phyloP scores from a whole-genome alignment of 23 red algal species.

The Gracilaria vermiculophylla region DNA sequence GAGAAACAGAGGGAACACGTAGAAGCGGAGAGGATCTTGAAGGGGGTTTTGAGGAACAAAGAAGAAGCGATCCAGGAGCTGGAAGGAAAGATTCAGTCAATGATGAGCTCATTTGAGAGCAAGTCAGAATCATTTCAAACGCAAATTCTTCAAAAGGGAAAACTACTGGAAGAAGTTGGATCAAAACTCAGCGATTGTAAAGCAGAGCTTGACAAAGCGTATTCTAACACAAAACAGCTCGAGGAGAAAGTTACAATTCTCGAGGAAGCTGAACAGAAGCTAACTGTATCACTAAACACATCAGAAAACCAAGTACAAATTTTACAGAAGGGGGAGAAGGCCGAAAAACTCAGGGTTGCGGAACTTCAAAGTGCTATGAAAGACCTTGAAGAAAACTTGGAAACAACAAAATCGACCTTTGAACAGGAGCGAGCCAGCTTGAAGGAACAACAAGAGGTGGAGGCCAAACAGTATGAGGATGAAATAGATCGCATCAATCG shows the following conservation, averaged over 20 bases:
- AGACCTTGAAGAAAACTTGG: neutral
- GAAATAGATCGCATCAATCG: constrained; percentile 45
- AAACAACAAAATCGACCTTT: neutral
- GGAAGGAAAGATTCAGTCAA: neutral
- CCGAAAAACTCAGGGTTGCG: neutral
- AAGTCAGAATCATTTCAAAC: neutral
- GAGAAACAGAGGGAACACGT: neutral
- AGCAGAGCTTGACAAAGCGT: neutral
- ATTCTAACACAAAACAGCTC: constrained; percentile 20
- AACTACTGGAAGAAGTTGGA: neutral
- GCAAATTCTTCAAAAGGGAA: neutral
- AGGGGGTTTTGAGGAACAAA: neutral
- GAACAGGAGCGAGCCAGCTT: neutral
- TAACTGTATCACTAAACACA: constrained; percentile 23
- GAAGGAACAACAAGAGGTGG: neutral
- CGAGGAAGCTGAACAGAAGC: neutral
- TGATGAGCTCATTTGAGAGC: neutral
- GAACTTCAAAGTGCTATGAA: neutral
- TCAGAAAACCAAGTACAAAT: neutral
- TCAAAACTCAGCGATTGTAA: neutral
- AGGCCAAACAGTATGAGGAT: constrained; percentile 29
- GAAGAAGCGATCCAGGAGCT: neutral
- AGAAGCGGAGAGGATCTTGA: neutral
- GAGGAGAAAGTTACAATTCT: neutral
- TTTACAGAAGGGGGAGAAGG: neutral